phyloP scores from a whole-genome alignment of 768 basidiomycete genomes.

The Strobilomyces dryophilus region DNA sequence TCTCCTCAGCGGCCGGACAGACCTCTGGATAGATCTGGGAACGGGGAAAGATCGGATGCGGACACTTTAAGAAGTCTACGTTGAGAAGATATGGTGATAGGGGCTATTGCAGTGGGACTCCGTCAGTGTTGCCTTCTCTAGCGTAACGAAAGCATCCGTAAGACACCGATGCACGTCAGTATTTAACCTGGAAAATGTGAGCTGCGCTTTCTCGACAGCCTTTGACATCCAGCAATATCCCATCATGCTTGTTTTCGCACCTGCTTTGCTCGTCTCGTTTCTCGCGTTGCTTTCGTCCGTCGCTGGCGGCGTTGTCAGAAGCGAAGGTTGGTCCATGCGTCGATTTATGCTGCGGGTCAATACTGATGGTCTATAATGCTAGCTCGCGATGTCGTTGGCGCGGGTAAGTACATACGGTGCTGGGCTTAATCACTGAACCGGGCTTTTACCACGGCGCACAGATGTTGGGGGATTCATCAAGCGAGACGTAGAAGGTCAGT shows the following conservation, averaged over 20 bases:
- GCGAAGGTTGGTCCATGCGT: constrained; percentile 5
- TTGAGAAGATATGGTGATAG: not conserved
- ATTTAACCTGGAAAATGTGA: constrained; percentile 9
- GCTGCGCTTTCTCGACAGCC: not conserved
- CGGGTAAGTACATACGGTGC: constrained; percentile 1
- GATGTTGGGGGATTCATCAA: not conserved
- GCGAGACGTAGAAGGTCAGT: constrained; percentile 7
- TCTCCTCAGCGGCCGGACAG: not conserved
- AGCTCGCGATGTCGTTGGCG: not conserved
- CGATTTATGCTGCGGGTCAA: not conserved
- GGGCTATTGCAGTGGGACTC: not conserved
- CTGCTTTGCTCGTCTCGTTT: constrained; percentile 9
- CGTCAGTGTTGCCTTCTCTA: not conserved
- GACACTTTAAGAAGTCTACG: not conserved
- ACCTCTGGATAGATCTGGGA: too few relatives aligned
- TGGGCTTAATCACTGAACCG: not conserved
- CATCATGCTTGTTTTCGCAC: constrained; percentile 12
- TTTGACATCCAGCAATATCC: not conserved
- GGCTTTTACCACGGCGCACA: not conserved
- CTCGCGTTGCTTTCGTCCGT: constrained; percentile 9
- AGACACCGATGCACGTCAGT: not conserved
- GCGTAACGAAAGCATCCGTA: not conserved
- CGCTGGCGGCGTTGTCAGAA: constrained; percentile 2
- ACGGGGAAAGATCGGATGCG: not conserved
- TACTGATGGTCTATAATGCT: not conserved